phyloP scores from a whole-genome alignment of 805 yeast genomes.

The Sungouiozyma ichnusensis region DNA sequence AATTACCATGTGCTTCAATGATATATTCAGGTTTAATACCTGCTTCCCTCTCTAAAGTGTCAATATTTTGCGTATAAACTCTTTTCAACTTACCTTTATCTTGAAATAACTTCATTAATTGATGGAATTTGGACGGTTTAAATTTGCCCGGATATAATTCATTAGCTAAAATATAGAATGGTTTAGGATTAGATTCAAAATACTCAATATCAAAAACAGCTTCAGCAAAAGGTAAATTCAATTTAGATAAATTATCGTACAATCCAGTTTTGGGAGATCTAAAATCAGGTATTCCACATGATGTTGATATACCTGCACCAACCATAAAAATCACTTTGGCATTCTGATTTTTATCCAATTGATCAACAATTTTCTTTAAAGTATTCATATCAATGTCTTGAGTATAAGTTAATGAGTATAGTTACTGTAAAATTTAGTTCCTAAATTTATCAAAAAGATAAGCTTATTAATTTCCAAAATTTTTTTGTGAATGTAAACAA shows the following conservation, averaged over 20 bases:
- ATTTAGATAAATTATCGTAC: conserved; percentile 64
- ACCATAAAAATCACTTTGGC: conserved; percentile 52
- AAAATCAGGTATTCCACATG: conserved; percentile 93
- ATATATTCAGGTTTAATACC: conserved; percentile 56
- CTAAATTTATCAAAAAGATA: too few species aligned
- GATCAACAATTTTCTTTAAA: conserved; percentile 8
- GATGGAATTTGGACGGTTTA: conserved; percentile 74
- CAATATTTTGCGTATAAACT: conserved; percentile 87
- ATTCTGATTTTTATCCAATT: conserved; percentile 14
- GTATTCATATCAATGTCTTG: background rate
- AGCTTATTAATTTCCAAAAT: too few species aligned
- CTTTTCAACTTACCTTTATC: conserved; percentile 52
- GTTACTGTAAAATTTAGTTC: background rate
- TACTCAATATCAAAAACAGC: conserved; percentile 90
- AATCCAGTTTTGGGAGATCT: conserved; percentile 84
- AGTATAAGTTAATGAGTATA: background rate
- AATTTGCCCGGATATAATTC: conserved; percentile 86
- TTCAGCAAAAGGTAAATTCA: conserved; percentile 83
- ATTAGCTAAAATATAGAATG: conserved; percentile 74
- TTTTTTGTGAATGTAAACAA: too few species aligned
- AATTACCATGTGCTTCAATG: conserved; percentile 93
- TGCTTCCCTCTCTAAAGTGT: conserved; percentile 79
- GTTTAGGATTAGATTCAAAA: conserved; percentile 63
- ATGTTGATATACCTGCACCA: conserved; percentile 93
- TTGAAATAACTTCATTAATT: conserved; percentile 55